phyloP scores from a whole-genome alignment of 257 asterid genomes.

The Ophiorrhiza pumila region DNA sequence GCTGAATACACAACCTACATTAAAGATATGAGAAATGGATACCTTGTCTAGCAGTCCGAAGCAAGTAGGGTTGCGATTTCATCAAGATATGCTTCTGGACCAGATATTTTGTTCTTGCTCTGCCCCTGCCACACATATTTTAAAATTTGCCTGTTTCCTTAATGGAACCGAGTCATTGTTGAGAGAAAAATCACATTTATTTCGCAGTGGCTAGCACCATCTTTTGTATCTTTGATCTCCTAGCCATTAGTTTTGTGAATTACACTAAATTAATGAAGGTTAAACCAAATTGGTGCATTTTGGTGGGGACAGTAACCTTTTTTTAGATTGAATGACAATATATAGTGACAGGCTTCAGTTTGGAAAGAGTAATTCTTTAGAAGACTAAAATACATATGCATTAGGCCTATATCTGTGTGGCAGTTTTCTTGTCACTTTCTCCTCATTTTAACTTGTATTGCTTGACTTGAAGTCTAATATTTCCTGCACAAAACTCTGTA shows the following conservation, averaged over 20 bases:
- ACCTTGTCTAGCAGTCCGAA: too few species aligned
- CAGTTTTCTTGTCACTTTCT: background rate
- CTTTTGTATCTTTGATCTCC: background rate
- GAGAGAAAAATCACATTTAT: too few species aligned
- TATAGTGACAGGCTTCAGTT: background rate
- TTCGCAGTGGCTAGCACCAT: too few species aligned
- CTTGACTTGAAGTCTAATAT: background rate
- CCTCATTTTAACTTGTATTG: background rate
- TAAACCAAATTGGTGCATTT: background rate
- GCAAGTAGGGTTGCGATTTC: too few species aligned
- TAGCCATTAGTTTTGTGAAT: background rate
- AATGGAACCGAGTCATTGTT: too few species aligned
- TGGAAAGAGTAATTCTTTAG: background rate
- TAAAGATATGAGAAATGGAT: too few species aligned
- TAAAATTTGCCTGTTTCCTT: too few species aligned
- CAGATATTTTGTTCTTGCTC: too few species aligned
- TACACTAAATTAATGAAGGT: background rate
- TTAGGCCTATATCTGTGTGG: too few species aligned
- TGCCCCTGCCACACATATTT: too few species aligned
- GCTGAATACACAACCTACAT: too few species aligned
- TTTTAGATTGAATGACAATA: background rate
- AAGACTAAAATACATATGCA: background rate
- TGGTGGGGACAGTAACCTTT: background rate
- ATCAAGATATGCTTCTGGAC: too few species aligned
- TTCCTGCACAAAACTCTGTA: background rate